Evolutionary conservation across 1,284 basidiomycete genomes (phyloP).

Genomic region (Cutaneotrichosporon sp.): DNA sequence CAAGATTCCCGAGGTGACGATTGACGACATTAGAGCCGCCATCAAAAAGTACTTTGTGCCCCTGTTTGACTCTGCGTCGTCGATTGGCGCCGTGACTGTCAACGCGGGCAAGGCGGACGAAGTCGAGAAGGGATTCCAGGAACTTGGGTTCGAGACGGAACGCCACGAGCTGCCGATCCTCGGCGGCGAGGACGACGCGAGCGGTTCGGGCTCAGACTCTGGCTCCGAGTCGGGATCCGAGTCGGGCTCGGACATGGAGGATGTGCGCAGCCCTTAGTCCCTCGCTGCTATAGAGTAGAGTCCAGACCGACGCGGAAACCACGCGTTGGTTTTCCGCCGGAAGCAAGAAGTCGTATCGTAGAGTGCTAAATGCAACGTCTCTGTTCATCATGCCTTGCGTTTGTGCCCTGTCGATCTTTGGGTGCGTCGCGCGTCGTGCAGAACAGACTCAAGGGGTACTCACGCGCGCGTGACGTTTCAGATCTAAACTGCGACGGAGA

Average conservation of each 20-base stretch:
- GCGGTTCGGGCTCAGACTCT: slow-evolving; percentile 13
- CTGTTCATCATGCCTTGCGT: neutral
- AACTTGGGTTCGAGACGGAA: slow-evolving; percentile 73
- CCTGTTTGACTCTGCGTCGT: slow-evolving; percentile 72
- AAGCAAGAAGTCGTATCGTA: too few relatives aligned
- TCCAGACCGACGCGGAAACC: too few relatives aligned
- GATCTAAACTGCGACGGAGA: too few relatives aligned
- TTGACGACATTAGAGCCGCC: slow-evolving; percentile 65
- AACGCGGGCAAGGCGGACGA: slow-evolving; percentile 73
- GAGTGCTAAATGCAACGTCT: neutral
- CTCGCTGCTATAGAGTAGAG: too few relatives aligned
- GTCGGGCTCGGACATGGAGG: slow-evolving; percentile 18
- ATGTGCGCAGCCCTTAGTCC: slow-evolving; percentile 14
- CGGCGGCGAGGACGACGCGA: slow-evolving; percentile 19
- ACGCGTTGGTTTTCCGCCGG: neutral
- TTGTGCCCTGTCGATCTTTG: too few relatives aligned
- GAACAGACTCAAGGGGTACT: too few relatives aligned
- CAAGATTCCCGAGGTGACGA: slow-evolving; percentile 64
- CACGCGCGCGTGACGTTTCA: too few relatives aligned
- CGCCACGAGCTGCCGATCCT: slow-evolving; percentile 52
- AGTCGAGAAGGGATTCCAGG: slow-evolving; percentile 61
- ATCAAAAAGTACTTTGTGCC: slow-evolving; percentile 77
- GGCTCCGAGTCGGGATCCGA: slow-evolving; percentile 18
- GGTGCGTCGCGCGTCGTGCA: too few relatives aligned
- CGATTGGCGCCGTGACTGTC: slow-evolving; percentile 75